A percentile compares a stretch with the other conserved stretches of the same genome.
Conservation (phyloP, 768 basidiomycete genomes). For the Tubosaeta sp. region DNA sequence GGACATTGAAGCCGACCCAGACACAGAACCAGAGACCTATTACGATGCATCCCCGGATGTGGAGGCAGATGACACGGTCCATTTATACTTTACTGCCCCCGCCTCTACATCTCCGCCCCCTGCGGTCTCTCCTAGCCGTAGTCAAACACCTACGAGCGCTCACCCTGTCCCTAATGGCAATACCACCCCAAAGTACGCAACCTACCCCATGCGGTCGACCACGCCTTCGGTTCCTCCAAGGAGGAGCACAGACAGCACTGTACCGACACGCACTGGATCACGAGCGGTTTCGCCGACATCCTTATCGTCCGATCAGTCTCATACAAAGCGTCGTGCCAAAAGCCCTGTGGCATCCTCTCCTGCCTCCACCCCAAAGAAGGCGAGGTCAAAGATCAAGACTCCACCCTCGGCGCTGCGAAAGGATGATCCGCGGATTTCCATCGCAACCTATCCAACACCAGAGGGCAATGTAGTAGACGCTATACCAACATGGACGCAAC, state of each 20-base stretch:
- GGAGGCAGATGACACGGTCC: conserved; percentile 18
- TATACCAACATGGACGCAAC: conserved; percentile 81
- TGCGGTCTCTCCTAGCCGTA: conserved; percentile 31
- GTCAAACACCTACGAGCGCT: conserved; percentile 40
- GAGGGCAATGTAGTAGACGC: conserved; percentile 60
- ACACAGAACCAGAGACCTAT: conserved; percentile 37
- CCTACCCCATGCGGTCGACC: conserved; percentile 36
- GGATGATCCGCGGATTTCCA: conserved; percentile 49
- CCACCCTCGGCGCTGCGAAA: conserved; percentile 30
- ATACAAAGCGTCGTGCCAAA: conserved; percentile 44
- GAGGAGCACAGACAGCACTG: conserved; percentile 38
- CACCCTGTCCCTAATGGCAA: conserved; percentile 33
- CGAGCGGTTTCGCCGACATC: conserved; percentile 30
- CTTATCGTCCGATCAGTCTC: conserved; percentile 27
- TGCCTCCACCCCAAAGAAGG: conserved; percentile 37
- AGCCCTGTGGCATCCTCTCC: conserved; percentile 43
- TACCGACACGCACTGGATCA: conserved; percentile 17
- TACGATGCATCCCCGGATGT: conserved; percentile 33
- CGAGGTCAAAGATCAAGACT: conserved; percentile 34
- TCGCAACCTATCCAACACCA: conserved; percentile 67
- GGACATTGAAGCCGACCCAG: conserved; percentile 60
- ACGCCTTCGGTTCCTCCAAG: conserved; percentile 39
- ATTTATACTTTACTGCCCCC: conserved; percentile 16
- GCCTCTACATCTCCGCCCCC: conserved; percentile 16
- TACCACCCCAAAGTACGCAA: conserved; percentile 40